Conservation (phyloP, 2,329 filamentous ascomycete species). For the Coniochaeta ligniaria region DNA sequence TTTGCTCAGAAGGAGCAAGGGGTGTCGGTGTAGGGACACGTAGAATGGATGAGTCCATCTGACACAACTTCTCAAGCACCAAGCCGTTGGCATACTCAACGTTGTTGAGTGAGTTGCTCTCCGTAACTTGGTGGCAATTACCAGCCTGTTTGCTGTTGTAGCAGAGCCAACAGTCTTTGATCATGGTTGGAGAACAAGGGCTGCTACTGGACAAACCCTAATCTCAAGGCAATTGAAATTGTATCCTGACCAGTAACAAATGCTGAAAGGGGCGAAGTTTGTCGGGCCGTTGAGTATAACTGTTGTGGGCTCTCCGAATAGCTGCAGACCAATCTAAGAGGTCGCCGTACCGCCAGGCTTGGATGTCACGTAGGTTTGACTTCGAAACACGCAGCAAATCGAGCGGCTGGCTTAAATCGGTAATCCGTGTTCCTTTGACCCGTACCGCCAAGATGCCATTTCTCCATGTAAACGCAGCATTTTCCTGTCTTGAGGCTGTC, state of each 20-base stretch:
- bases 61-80: neutral
- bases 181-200: neutral
- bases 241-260: too few species aligned
- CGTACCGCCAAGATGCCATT: neutral
- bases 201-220: too few species aligned
- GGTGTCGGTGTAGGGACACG: neutral
- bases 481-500: neutral
- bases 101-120: neutral
- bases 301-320: too few species aligned
- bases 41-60: neutral
- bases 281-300: too few species aligned
- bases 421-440: neutral
- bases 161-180: neutral
- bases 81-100: neutral
- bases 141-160: neutral
- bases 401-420: neutral
- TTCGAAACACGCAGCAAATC: too few species aligned
- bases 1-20: neutral
- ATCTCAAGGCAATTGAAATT: too few species aligned
- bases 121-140: neutral
- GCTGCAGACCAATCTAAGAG: too few species aligned
- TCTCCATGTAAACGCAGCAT: neutral
- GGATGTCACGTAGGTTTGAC: too few species aligned
- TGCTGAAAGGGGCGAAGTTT: too few species aligned
- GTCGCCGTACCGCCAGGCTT: too few species aligned